Evolutionary conservation across 768 basidiomycete species (phyloP), one percentile per base, ranked within the genome.

Genomic region (Mycena galericulata): DNA sequence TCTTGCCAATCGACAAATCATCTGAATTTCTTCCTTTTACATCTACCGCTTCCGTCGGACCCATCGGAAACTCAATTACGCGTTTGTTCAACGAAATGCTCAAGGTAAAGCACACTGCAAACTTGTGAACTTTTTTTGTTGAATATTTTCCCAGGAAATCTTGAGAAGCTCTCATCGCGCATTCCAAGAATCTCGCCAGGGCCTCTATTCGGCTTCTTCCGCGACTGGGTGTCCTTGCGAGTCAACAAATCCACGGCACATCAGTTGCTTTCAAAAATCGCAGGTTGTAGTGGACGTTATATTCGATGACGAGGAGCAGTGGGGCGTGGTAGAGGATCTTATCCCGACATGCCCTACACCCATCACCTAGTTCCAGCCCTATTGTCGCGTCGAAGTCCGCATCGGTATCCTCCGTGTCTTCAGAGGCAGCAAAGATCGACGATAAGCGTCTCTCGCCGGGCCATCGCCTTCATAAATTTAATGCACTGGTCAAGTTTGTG

Each of bases 261-360:
- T 62, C 66, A 18, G 27, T 71, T 20, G 57, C 53, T 3, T 60
- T 56, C 11, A 38, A 61, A 54, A 41, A n/a, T n/a, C n/a, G n/a
- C n/a, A n/a, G n/a, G 2, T 2, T 5, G 29, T 36, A 22, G 45
- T 27, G 0, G 51, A 58, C 20, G 53, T 60, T 24, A 22, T 53
- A 20, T 62, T 62, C 30, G 58, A 67, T n/a, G 66, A 67, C 15
- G 65, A 67, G 29, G 41, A 58, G 24, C 34, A 54, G 12, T 60
- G 64, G 46, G 69, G 59, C 3, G 57, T 34, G 32, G 65, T 60
- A n/a, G 62, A 71, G 22, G 70, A 71, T 45, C 51, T 71, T 3
- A 60, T 71, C 38, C 51, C 70, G 18, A 32, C 57, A 2, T n/a
- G 41, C 24, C 15, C 50, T 58, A 0, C 24, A 3, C 9, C 45